A percentile compares a stretch with the other conserved stretches of the same genome.
Evolutionary conservation across 306 rosid genomes (phyloP).

Genomic region (Acacia melanoxylon): DNA sequence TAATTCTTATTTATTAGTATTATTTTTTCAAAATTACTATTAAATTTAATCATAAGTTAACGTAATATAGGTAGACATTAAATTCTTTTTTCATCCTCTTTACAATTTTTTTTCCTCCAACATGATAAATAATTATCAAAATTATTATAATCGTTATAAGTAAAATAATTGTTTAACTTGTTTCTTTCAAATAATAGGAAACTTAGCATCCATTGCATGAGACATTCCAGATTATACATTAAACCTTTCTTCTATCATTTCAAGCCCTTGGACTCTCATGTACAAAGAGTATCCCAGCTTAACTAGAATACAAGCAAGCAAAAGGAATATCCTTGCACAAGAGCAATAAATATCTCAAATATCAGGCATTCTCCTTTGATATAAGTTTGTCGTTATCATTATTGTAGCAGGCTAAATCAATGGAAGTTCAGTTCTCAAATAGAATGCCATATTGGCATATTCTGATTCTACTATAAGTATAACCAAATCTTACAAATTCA

Average conservation of each 20-base stretch:
- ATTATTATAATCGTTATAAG: background rate
- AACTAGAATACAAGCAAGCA: background rate
- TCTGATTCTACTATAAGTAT: constrained; percentile 14
- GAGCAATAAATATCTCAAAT: constrained; percentile 9
- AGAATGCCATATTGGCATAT: background rate
- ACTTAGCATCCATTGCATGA: background rate
- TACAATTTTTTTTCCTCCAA: background rate
- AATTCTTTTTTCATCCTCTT: background rate
- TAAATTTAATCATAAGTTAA: background rate
- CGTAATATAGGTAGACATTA: constrained; percentile 3
- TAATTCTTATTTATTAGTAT: background rate
- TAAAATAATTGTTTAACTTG: background rate
- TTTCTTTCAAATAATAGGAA: constrained; percentile 18
- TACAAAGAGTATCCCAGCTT: background rate
- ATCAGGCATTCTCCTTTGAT: constrained; percentile 6
- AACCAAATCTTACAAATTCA: constrained; percentile 6
- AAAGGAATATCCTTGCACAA: constrained; percentile 8
- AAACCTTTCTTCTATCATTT: background rate
- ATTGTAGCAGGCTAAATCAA: constrained; percentile 17
- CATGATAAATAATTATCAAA: background rate
- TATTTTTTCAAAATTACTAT: background rate
- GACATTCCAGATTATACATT: constrained; percentile 4
- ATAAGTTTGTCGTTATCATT: constrained; percentile 7
- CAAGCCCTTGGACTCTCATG: background rate
- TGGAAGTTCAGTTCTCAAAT: constrained; percentile 15